Evolutionary conservation across 441 rosid species (phyloP).

Genomic region (Jatropha podagrica): DNA sequence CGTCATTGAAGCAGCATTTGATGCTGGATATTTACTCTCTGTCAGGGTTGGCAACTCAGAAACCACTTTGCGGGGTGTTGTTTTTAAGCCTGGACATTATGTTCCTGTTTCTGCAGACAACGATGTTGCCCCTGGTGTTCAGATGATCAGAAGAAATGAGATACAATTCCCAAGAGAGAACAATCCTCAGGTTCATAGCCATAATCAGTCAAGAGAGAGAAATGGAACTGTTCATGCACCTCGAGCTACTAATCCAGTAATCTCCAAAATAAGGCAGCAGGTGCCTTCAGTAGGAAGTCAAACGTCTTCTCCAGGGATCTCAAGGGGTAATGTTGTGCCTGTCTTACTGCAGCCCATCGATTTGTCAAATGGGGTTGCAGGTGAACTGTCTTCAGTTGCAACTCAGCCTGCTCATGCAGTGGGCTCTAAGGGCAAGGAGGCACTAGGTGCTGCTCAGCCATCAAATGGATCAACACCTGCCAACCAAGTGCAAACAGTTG

Average conservation of each 20-base stretch:
- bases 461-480: conserved; percentile 30
- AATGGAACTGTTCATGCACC: conserved; percentile 36
- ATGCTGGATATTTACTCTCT: conserved; percentile 75
- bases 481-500: conserved; percentile 26
- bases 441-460: conserved; percentile 29
- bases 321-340: conserved; percentile 46
- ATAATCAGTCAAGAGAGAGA: conserved; percentile 24
- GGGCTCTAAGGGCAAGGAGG: conserved; percentile 40
- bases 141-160: conserved; percentile 61
- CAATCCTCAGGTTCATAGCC: not conserved
- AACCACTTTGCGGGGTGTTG: conserved; percentile 66
- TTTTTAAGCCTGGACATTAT: conserved; percentile 68
- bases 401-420: conserved; percentile 25
- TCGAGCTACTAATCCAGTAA: conserved; percentile 28
- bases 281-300: conserved; percentile 35
- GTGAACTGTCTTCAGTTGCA: conserved; percentile 22
- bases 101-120: conserved; percentile 60
- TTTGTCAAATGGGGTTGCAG: conserved; percentile 41
- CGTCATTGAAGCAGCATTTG: conserved; percentile 76
- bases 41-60: conserved; percentile 69
- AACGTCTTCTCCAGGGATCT: conserved; percentile 34
- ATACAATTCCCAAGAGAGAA: conserved; percentile 38
- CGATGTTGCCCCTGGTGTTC: conserved; percentile 69
- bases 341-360: conserved; percentile 42
- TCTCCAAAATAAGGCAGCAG: conserved; percentile 38